Percentiles rank a stretch among this genome's conserved stretches.
Conservation (phyloP, 2,329 filamentous ascomycete genomes). For the Verticillium albo-atrum region DNA sequence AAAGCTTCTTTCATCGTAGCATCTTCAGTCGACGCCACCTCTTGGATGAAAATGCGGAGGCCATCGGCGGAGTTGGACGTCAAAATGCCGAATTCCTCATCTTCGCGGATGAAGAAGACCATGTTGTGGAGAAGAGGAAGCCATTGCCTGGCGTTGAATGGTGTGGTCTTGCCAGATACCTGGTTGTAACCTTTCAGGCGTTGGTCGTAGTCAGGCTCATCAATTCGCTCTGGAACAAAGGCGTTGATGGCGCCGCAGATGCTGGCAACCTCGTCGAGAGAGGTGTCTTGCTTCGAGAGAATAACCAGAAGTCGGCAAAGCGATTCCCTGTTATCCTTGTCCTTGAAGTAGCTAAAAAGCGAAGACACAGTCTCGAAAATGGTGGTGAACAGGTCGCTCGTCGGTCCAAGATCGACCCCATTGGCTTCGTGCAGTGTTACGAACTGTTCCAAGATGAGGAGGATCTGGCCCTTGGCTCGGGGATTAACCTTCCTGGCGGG, state of each 20-base stretch:
- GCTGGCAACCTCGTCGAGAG: constrained; percentile 57
- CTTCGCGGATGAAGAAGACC: constrained; percentile 78
- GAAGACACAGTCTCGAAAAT: constrained; percentile 73
- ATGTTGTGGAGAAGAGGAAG: constrained; percentile 83
- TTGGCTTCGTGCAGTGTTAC: constrained; percentile 59
- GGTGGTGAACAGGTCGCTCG: constrained; percentile 45
- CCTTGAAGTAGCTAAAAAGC: constrained; percentile 87
- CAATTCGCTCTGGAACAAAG: constrained; percentile 65
- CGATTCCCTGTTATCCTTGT: constrained; percentile 69
- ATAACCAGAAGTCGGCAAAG: constrained; percentile 69
- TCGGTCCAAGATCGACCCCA: constrained; percentile 21
- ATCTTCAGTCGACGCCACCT: constrained; percentile 37
- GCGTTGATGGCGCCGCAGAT: constrained; percentile 81
- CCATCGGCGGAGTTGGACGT: constrained; percentile 75
- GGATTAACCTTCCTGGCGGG: constrained; percentile 80
- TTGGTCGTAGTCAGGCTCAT: constrained; percentile 83
- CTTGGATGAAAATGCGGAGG: constrained; percentile 72
- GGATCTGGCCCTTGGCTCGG: constrained; percentile 74
- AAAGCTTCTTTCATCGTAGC: constrained; percentile 42
- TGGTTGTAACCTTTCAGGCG: constrained; percentile 71
- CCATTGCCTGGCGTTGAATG: constrained; percentile 73
- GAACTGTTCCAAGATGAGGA: constrained; percentile 78
- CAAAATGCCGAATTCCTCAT: constrained; percentile 84
- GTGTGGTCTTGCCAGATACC: constrained; percentile 59
- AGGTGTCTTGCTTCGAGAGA: constrained; percentile 60